Percentiles rank a stretch among this genome's conserved stretches.
These are phyloP conservation scores for Paraconiothyrium sp. DNA, from an alignment of 2,329 filamentous ascomycete species.

Conservation along the genomic window DNA sequence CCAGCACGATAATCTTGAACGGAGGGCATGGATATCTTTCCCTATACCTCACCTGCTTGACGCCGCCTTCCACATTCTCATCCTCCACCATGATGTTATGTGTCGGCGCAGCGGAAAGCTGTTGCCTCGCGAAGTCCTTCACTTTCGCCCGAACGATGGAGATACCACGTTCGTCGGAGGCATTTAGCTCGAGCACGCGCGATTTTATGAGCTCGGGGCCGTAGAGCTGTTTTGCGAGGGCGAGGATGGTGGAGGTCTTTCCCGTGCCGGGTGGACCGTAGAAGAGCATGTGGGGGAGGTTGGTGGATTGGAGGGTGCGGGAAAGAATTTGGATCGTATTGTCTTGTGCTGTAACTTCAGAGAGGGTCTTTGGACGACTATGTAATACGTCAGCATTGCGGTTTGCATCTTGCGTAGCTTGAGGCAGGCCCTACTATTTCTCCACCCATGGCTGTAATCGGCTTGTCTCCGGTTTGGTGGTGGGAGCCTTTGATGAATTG, in stretches of 20 bases:
- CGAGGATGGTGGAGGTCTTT: constrained; percentile 97
- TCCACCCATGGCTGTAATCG: constrained; percentile 94
- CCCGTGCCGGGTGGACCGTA: constrained; percentile 97
- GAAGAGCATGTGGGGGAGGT: constrained; percentile 99
- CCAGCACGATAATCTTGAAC: constrained; percentile 98
- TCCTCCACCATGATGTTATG: constrained; percentile 67
- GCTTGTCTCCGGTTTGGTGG: constrained; percentile 68
- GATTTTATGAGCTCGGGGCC: constrained; percentile 92
- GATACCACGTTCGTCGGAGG: constrained; percentile 98
- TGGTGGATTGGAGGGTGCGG: constrained; percentile 91
- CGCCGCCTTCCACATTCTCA: constrained; percentile 33
- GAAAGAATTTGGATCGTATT: constrained; percentile 94
- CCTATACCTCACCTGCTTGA: constrained; percentile 56
- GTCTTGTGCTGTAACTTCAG: constrained; percentile 96
- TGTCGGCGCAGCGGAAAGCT: constrained; percentile 82
- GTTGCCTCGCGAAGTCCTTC: constrained; percentile 96
- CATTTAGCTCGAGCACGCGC: constrained; percentile 98
- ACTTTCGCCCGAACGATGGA: constrained; percentile 97
- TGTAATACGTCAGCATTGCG: constrained; percentile 22
- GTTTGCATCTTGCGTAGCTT: neutral
- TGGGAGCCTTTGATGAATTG: constrained; percentile 73
- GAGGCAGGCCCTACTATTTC: constrained; percentile 77
- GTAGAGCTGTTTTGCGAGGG: constrained; percentile 96
- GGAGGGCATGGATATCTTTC: constrained; percentile 89
- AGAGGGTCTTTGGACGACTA: constrained; percentile 91